A percentile compares a stretch with the other conserved stretches of the same genome.
Evolutionary conservation across 2,329 filamentous ascomycete species (phyloP).

Genomic region (Fusarium siculi): DNA sequence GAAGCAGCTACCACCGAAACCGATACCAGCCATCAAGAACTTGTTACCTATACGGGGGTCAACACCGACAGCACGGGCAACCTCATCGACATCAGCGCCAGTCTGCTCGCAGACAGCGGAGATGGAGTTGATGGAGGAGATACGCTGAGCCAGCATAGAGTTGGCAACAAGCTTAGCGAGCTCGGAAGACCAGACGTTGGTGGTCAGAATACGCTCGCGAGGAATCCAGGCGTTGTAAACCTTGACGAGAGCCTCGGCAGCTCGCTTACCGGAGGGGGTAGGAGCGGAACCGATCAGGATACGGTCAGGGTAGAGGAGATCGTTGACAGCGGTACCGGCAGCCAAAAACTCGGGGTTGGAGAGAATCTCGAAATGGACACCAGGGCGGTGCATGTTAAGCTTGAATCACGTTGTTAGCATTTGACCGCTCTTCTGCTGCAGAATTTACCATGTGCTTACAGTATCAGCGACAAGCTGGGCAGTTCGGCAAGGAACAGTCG

Average conservation of each 20-base stretch:
- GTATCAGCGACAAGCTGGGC: slow-evolving; percentile 76
- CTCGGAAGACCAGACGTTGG: slow-evolving; percentile 82
- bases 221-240: slow-evolving; percentile 80
- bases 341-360: slow-evolving; percentile 86
- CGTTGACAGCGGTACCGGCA: slow-evolving; percentile 78
- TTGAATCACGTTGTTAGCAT: slow-evolving; percentile 40
- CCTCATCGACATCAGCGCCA: slow-evolving; percentile 79
- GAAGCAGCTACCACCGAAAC: slow-evolving; percentile 85
- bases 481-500: slow-evolving; percentile 80
- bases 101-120: slow-evolving; percentile 83
- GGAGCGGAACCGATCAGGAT: slow-evolving; percentile 78
- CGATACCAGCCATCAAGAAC: slow-evolving; percentile 79
- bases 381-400: slow-evolving; percentile 69
- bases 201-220: slow-evolving; percentile 72
- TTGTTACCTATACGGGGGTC: slow-evolving; percentile 78
- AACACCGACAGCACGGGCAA: slow-evolving; percentile 73
- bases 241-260: slow-evolving; percentile 70
- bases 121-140: slow-evolving; percentile 83
- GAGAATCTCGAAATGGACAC: slow-evolving; percentile 76
- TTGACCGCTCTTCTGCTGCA: not conserved
- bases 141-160: slow-evolving; percentile 81
- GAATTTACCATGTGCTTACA: slow-evolving; percentile 55
- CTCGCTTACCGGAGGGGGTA: slow-evolving; percentile 68
- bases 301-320: slow-evolving; percentile 77
- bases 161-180: slow-evolving; percentile 83